Evolutionary conservation across 192 early-diverging fungal genomes (phyloP), one percentile per base, ranked within the genome.

Genomic region (Chytriomyces sp.): DNA sequence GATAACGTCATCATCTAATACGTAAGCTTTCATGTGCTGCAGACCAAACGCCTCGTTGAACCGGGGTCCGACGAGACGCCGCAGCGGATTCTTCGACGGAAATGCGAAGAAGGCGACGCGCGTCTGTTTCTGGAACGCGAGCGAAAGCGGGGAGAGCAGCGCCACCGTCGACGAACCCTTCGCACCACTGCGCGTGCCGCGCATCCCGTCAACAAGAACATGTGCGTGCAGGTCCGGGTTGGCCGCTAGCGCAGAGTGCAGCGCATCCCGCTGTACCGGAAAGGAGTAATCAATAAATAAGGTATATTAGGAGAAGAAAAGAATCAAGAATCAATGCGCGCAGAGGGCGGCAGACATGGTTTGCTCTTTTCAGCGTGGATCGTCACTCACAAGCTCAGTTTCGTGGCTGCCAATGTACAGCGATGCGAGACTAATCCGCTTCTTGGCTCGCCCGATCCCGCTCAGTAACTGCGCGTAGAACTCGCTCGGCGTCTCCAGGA

Each of bases 41-140:
- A 99, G 78, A 0, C 95, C 98, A 78, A 97, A 90, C 5, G 84
- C 88, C 80, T 99, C 98, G 75, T 94, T 98, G 71, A 94, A 95
- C 44, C 98, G 70, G 19, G 52, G 19, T 49, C 89, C 76, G 40
- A 89, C 3, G 6, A 89, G 89, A 14, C 17, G 14, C 17, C 44
- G 44, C 22, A 22, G 17, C 17, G 73, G 87, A n/a, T 93, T 78
- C 69, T 88, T 89, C 19, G 95, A 25, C 28, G 65, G 97, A 7
- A 95, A 92, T 55, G 95, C 91, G 79, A 97, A 99, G 68, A 96
- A 81, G 4, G 88, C 85, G 0, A 98, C 80, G 4, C 76, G 65
- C 17, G 94, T 80, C 49, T 88, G 85, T 52, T 86, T 75, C 0
- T 89, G 91, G 70, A 84, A 93, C 19, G 80, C 84, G n/a, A 81